Base-by-base conservation (phyloP, 2,329 filamentous ascomycete species). In the Colletotrichum shisoi region DNA sequence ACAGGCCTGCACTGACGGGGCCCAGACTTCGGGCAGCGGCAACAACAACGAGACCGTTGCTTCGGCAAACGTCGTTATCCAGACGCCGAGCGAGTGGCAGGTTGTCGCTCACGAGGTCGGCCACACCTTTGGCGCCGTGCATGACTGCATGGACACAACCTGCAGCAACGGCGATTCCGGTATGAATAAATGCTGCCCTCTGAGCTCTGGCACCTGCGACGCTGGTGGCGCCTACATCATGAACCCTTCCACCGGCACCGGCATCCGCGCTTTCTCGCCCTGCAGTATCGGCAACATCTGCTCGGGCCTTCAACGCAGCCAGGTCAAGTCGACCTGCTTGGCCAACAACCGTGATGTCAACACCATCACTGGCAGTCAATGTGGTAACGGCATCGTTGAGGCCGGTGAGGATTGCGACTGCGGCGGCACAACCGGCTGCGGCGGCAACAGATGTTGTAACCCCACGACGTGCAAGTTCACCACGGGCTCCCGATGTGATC, bases 241-340 rank as follows among this genome's bases (percentile, higher is more conserved):
- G 95, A 98, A 98, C 76, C 95, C 95, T 0, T 95, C 91, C 12
- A 95, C 94, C 1, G 86, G 85, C 13, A 76, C 82, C 9, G 86
- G 87, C 63, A 92, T 97, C 75, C 90, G 85, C 0, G 81, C 85
- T 48, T 99, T 99, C 79, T 97, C 93, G 0, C 85, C 90, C 2
- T 99, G 95, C 81, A 91, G 89, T 27, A 85, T 99, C 71, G 95
- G 95, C 70, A 98, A 98, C 75, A 92, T 99, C 68, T 99, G 95
- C 81, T 91, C 91, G 6, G 93, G 92, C 37, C 84, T 99, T 70
- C 88, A 86, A 59, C 87, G 90, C 70, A 90, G 91, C 73, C 91
- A 89, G 69, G 90, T 96, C 76, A 90, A 91, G 69, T 88, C 88
- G 0, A 79, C 75, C 31, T 99, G 95, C 77, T 82, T 99, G 49